phyloP scores from a whole-genome alignment of 73 alveolate genomes.

The Paramecium pentaurelia region DNA sequence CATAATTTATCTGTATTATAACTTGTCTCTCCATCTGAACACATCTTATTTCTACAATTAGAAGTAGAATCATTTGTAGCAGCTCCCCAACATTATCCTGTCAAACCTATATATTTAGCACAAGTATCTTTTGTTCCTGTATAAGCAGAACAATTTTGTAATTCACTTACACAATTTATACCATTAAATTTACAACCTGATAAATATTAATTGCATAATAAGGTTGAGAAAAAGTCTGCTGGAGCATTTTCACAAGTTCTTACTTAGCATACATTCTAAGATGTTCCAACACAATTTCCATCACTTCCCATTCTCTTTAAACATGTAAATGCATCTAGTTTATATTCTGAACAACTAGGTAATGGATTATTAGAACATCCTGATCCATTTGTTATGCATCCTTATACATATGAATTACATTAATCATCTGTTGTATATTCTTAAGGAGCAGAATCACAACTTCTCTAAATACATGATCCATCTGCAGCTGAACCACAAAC shows the following conservation, averaged over 20 bases:
- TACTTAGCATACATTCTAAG: background rate
- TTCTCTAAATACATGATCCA: background rate
- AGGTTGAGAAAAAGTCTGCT: background rate
- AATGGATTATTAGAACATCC: background rate
- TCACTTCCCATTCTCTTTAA: background rate
- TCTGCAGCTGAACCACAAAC: background rate
- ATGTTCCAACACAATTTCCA: background rate
- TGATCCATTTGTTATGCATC: conserved; percentile 1
- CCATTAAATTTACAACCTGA: background rate
- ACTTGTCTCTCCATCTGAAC: conserved; percentile 24
- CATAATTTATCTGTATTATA: background rate
- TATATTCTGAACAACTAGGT: background rate
- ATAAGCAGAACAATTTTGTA: background rate
- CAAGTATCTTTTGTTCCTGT: conserved; percentile 1
- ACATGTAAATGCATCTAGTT: background rate
- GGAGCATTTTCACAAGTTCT: conserved; percentile 50
- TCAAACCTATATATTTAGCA: background rate
- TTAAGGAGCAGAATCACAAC: background rate
- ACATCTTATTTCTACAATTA: background rate
- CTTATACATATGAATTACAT: background rate
- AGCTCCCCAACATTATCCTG: conserved; percentile 1
- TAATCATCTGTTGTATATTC: background rate
- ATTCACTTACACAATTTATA: background rate
- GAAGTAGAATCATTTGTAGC: background rate
- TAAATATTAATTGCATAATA: background rate